Percentiles rank a stretch among this genome's conserved stretches.
phyloP scores from a whole-genome alignment of 2,329 filamentous ascomycete genomes.

The Juglanconis sp. region DNA sequence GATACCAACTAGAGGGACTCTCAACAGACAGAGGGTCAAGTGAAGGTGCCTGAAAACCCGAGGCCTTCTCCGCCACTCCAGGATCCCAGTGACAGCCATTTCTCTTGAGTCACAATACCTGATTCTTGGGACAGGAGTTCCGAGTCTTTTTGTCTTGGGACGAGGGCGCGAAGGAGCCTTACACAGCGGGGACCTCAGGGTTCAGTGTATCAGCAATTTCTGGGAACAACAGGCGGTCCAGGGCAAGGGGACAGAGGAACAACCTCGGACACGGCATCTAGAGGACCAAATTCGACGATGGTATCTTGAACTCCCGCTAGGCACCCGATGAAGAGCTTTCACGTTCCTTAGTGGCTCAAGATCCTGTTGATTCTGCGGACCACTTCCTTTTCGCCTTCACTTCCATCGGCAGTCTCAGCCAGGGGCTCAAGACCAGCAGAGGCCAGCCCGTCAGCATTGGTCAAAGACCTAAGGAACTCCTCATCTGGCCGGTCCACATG shows the following conservation, averaged over 20 bases:
- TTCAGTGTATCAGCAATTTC: conserved; percentile 1
- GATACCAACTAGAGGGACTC: too few species aligned
- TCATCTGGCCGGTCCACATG: conserved; percentile 44
- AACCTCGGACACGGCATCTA: too few species aligned
- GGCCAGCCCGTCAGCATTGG: conserved; percentile 5
- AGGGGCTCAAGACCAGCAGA: conserved; percentile 11
- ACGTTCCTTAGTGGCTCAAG: not conserved
- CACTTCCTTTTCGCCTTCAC: conserved; percentile 8
- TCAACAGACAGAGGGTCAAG: not conserved
- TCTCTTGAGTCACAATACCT: not conserved
- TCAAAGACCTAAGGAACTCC: not conserved
- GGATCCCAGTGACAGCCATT: not conserved
- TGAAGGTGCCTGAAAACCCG: not conserved
- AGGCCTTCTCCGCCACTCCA: not conserved
- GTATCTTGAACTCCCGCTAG: not conserved
- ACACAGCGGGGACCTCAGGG: not conserved
- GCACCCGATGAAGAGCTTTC: not conserved
- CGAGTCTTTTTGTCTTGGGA: not conserved
- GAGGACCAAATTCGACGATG: too few species aligned
- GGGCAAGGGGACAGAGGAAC: too few species aligned
- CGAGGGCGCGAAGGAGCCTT: not conserved
- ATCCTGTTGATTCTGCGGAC: conserved; percentile 12
- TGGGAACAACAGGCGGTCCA: not conserved
- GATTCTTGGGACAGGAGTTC: not conserved
- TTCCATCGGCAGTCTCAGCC: not conserved